These are phyloP conservation scores for Vigna reflexopilosa DNA, from an alignment of 306 rosid genomes.

Conservation along the genomic window DNA sequence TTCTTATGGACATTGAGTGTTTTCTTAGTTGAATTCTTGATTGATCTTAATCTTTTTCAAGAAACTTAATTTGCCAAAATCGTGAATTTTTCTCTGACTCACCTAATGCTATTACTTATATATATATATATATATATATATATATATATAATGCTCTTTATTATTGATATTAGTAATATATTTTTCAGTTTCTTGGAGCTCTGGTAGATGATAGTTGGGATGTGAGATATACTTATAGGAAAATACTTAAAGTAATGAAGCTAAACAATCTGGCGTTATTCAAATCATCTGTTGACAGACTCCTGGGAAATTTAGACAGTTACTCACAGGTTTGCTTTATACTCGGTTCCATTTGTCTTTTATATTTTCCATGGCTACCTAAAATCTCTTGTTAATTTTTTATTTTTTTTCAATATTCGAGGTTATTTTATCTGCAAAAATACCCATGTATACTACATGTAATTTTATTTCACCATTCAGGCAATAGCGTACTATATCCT, in stretches of 20 bases:
- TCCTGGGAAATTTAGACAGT: conserved; percentile 64
- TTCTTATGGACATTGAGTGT: conserved; percentile 2
- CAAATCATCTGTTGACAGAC: conserved; percentile 63
- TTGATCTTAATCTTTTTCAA: not conserved
- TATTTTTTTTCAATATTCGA: conserved; percentile 10
- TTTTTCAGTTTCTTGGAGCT: conserved; percentile 80
- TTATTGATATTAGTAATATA: conserved; percentile 15
- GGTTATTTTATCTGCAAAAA: conserved; percentile 2
- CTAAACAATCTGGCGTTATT: conserved; percentile 59
- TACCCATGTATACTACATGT: not conserved
- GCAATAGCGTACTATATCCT: conserved; percentile 3
- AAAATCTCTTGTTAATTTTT: conserved; percentile 27
- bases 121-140: no score
- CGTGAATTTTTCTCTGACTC: conserved; percentile 21
- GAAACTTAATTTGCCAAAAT: conserved; percentile 18
- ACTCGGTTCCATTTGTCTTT: conserved; percentile 3
- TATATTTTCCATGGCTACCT: conserved; percentile 21
- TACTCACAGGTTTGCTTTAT: conserved; percentile 65
- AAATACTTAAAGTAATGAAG: conserved; percentile 67
- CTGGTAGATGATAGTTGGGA: conserved; percentile 55
- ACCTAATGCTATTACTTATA: not conserved
- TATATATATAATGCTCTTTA: conserved; percentile 1
- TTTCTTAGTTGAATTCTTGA: conserved; percentile 26
- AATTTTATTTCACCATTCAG: conserved; percentile 27
- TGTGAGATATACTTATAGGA: conserved; percentile 68